Evolutionary conservation across 768 basidiomycete species (phyloP), one percentile per base, ranked within the genome.

Genomic region (Gymnopilus dilepis): DNA sequence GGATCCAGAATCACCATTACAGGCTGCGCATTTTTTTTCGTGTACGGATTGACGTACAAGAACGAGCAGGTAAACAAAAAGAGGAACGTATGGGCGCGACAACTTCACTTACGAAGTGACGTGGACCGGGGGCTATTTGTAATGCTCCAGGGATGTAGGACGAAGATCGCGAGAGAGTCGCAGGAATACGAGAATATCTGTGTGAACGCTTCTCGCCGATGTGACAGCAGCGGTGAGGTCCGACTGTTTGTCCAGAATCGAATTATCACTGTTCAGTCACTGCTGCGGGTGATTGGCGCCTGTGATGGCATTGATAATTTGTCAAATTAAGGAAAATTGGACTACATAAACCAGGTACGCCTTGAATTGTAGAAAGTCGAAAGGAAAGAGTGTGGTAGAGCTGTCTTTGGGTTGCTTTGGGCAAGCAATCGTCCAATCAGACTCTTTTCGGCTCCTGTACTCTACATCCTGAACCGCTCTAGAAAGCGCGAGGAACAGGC

Each of bases 251-350:
- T 33, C 41, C 26, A 33, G 42, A 40, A 52, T 37, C 34, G 34
- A 37, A 37, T 37, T 15, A 15, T 22, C 1, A 21, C 52, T 34
- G 6, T 31, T 17, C 19, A 50, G 43, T 30, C 28, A 42, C 34
- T 54, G 53, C 43, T 31, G 59, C 53, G 59, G 53, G 54, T 60
- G 59, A 60, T 60, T 60, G 59, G 59, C 59, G 59, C 59, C 59
- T 60, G 59, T 42, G 54, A 60, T 55, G 52, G 38, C 33, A 40
- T 38, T 1, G 33, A 37, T 21, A 26, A 45, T 21, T 52, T 52
- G 31, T 52, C 52, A n/a, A 26, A 11, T 22, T 50, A 7, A 13
- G 12, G 4, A 40, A 6, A 12, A 37, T 8, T 19, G 15, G 11
- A 34, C n/a, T 21, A 19, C 22, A 9, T 31, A 12, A 30, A 37